These are phyloP conservation scores for Fusarium burgessii DNA, from an alignment of 2,329 filamentous ascomycete genomes.

Conservation along the genomic window DNA sequence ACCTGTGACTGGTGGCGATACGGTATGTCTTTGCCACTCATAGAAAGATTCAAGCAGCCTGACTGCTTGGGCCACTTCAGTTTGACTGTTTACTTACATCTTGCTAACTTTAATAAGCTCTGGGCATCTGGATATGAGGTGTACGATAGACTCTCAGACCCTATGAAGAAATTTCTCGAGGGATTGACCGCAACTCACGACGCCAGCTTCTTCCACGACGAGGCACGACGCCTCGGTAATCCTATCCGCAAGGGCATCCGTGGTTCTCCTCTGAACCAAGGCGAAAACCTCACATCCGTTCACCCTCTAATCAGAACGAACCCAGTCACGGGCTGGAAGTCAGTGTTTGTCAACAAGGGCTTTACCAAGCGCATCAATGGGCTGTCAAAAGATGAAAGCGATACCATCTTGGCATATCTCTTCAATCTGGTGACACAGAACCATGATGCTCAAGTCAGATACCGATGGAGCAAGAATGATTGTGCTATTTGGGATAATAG, in stretches of 20 bases:
- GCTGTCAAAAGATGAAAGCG: constrained; percentile 65
- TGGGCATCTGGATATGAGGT: constrained; percentile 73
- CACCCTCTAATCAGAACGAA: constrained; percentile 71
- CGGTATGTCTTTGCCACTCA: constrained; percentile 47
- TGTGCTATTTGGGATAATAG: constrained; percentile 76
- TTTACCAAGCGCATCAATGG: constrained; percentile 68
- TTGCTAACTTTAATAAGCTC: constrained; percentile 59
- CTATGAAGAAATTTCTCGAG: constrained; percentile 61
- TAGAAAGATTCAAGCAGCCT: not conserved
- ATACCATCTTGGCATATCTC: constrained; percentile 62
- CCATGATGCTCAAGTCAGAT: constrained; percentile 68
- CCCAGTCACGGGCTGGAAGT: constrained; percentile 70
- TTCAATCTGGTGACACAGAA: constrained; percentile 64
- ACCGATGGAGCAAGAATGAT: constrained; percentile 65
- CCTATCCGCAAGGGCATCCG: constrained; percentile 58
- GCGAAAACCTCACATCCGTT: constrained; percentile 61
- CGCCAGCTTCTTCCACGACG: constrained; percentile 63
- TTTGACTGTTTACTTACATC: not conserved
- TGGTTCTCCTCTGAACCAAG: constrained; percentile 69
- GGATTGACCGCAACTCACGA: constrained; percentile 61
- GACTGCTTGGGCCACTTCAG: not conserved
- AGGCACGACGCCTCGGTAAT: constrained; percentile 61
- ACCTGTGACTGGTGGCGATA: constrained; percentile 69
- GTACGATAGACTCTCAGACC: constrained; percentile 65
- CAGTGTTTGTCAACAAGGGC: constrained; percentile 62